Evolutionary conservation across 2,329 filamentous ascomycete genomes (phyloP), one percentile per base, ranked within the genome.

Genomic region (Colletotrichum cereale): DNA sequence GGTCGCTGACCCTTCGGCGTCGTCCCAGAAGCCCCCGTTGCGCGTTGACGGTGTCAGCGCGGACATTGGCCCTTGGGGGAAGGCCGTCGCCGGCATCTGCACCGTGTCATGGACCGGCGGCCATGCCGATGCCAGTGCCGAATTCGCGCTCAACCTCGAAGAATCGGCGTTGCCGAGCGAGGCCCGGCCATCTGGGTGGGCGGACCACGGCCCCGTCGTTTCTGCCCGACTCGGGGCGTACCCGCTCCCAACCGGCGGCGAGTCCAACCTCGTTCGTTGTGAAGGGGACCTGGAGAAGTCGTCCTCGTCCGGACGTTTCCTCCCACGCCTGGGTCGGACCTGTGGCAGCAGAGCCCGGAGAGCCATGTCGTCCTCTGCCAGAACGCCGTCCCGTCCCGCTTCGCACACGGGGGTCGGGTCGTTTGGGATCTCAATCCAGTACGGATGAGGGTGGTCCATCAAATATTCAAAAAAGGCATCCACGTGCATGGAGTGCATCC

Each of bases 401-500:
- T 91, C 86, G 34, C 88, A 87, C 44, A 91, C 85, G 2, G 92
- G 89, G 65, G 91, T 88, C 38, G 88, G 84, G 18, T 88, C 86
- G 7, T 86, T 84, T 0, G 95, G 95, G 31, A 97, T 87, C 44
- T 94, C 89, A 21, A 88, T 91, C 84, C 92, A 97, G 80, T 98
- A 98, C 0, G 89, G 83, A 80, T 97, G 94, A 34, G 88, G 84
- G 74, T 94, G 94, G 60, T 90, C 90, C 73, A 96, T 86, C 26
- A 97, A 89, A 79, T 94, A 98, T 79, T 97, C 94, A 77, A 97
- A 98, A 80, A 98, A 98, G 14, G 94, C 93, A 84, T 97, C 94
- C 63, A 97, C 90, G 79, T 97, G 95, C 92, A 97, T 96, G 6
- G 95, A 95, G 79, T 94, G 94, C 93, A 98, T 96, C 95, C 95